Evolutionary conservation across 192 early-diverging fungal genomes (phyloP).

Genomic region (Gaertneriomyces semiglobifer): DNA sequence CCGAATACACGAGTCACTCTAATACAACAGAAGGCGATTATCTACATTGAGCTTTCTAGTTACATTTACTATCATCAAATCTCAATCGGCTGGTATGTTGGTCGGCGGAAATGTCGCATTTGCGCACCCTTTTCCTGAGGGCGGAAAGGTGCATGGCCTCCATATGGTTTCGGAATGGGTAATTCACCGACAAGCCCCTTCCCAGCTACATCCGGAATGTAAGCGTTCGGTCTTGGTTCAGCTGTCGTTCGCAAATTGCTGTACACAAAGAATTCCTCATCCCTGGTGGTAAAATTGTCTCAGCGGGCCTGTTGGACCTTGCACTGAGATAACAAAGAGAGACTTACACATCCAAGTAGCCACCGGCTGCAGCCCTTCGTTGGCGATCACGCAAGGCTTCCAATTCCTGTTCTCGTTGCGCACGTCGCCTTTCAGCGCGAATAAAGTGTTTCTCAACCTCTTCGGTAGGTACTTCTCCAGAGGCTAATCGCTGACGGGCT

Average conservation of each 20-base stretch:
- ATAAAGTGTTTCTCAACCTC: slow-evolving; percentile 50
- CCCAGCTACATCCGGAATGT: slow-evolving; percentile 44
- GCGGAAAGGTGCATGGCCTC: slow-evolving; percentile 54
- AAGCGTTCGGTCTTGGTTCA: slow-evolving; percentile 58
- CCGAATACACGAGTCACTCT: no score
- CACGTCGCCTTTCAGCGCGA: slow-evolving; percentile 33
- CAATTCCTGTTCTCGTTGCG: slow-evolving; percentile 35
- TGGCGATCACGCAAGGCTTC: slow-evolving; percentile 20
- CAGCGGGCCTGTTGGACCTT: background rate
- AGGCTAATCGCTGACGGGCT: slow-evolving; percentile 30
- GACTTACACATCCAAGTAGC: slow-evolving; percentile 50
- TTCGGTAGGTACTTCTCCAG: slow-evolving; percentile 43
- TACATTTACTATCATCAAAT: slow-evolving; percentile 32
- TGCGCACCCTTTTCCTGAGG: slow-evolving; percentile 48
- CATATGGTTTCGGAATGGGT: slow-evolving; percentile 62
- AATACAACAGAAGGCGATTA: no score
- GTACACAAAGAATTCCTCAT: slow-evolving; percentile 52
- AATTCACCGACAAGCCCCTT: slow-evolving; percentile 39
- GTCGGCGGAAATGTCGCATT: slow-evolving; percentile 54
- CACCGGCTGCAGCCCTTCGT: slow-evolving; percentile 29
- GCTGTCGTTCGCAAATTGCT: slow-evolving; percentile 48
- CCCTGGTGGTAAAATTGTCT: slow-evolving; percentile 23
- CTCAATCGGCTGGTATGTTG: slow-evolving; percentile 46
- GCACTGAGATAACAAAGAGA: slow-evolving; percentile 15
- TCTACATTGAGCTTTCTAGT: no score